Evolutionary conservation across 2,329 filamentous ascomycete genomes (phyloP).

Genomic region (Fusarium sacchari): DNA sequence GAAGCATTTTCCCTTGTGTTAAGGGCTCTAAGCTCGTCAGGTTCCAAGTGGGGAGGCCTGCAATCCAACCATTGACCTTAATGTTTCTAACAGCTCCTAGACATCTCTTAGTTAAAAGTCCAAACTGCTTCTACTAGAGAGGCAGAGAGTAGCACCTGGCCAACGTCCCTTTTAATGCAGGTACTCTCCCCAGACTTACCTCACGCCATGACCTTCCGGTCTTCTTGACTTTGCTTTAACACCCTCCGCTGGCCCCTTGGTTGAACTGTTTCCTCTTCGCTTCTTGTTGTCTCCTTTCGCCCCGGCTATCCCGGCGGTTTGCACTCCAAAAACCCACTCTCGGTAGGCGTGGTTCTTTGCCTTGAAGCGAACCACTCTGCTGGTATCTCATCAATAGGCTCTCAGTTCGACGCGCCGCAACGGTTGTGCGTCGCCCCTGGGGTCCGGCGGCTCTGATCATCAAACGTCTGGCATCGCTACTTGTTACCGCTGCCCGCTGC

Average conservation of each 20-base stretch:
- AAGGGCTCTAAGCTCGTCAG: conserved; percentile 33
- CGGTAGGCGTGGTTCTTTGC: conserved; percentile 38
- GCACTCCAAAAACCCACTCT: conserved; percentile 42
- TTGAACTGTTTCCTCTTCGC: conserved; percentile 41
- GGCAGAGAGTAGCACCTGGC: conserved; percentile 20
- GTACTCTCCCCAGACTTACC: conserved; percentile 44
- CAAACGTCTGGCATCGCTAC: conserved; percentile 25
- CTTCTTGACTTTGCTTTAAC: conserved; percentile 44
- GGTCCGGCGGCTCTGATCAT: conserved; percentile 31
- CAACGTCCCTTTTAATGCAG: conserved; percentile 45
- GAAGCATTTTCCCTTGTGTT: conserved; percentile 34
- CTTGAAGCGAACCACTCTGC: conserved; percentile 45
- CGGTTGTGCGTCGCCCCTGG: conserved; percentile 35
- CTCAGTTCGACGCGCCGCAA: conserved; percentile 31
- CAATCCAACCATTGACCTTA: conserved; percentile 38
- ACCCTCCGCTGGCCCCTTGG: conserved; percentile 33
- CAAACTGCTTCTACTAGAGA: conserved; percentile 27
- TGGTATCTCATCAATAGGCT: conserved; percentile 43
- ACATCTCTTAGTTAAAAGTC: conserved; percentile 31
- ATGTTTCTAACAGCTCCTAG: conserved; percentile 28
- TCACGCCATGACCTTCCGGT: conserved; percentile 42
- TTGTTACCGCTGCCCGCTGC: conserved; percentile 20
- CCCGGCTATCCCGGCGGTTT: conserved; percentile 41
- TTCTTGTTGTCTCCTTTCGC: conserved; percentile 42
- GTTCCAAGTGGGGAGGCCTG: conserved; percentile 37